Conservation (phyloP, 2,329 filamentous ascomycete species). For the Trichoderma simmonsii region DNA sequence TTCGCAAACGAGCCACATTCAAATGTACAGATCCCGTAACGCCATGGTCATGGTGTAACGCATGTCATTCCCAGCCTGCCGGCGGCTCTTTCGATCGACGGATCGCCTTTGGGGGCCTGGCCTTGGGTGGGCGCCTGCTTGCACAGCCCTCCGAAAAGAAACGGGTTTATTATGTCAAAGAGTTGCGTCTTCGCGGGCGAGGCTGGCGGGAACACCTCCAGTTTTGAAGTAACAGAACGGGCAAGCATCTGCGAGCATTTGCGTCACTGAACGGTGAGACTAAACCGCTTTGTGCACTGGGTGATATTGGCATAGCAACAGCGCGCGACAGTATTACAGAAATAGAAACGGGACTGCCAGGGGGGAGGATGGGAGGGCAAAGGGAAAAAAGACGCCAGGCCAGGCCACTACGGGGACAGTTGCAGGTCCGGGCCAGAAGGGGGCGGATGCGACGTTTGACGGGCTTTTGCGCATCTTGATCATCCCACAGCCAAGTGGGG, state of each 20-base stretch:
- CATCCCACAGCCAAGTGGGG: background rate
- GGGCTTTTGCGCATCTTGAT: background rate
- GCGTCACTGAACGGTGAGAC: background rate
- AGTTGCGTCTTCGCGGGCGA: background rate
- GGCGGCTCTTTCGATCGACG: background rate
- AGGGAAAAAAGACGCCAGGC: background rate
- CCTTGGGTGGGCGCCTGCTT: background rate
- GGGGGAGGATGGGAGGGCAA: background rate
- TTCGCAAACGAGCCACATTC: slow-evolving; percentile 4
- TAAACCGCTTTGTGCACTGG: slow-evolving; percentile 1
- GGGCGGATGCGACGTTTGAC: slow-evolving; percentile 6
- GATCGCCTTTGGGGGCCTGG: background rate
- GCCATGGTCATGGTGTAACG: background rate
- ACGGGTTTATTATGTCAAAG: background rate
- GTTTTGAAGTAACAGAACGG: slow-evolving; percentile 7
- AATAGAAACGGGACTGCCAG: background rate
- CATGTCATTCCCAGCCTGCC: background rate
- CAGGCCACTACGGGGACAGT: background rate
- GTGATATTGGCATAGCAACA: slow-evolving; percentile 15
- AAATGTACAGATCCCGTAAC: background rate
- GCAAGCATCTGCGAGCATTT: background rate
- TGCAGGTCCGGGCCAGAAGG: background rate
- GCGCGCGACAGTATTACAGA: slow-evolving; percentile 6
- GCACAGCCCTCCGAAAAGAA: slow-evolving; percentile 5
- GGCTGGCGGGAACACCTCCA: slow-evolving; percentile 1